These are phyloP conservation scores for Entomortierella lignicola DNA, from an alignment of 192 early-diverging fungal species.

Conservation along the genomic window DNA sequence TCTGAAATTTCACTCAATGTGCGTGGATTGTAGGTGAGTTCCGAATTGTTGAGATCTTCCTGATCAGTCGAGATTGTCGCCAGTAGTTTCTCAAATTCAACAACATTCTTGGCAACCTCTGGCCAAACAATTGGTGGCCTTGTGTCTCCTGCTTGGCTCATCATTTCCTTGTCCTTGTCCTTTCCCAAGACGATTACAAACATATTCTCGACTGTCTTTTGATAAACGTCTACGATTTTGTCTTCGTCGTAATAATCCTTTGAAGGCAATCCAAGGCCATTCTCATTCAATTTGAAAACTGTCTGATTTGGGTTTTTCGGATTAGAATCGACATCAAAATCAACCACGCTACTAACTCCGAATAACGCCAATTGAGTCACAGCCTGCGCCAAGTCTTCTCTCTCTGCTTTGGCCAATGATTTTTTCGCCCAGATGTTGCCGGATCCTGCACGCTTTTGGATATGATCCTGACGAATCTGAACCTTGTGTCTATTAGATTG, in stretches of 20 bases:
- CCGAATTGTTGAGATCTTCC: slow-evolving; percentile 63
- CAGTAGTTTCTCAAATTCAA: slow-evolving; percentile 68
- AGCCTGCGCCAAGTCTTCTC: slow-evolving; percentile 39
- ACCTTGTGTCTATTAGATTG: background rate
- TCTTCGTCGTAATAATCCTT: slow-evolving; percentile 73
- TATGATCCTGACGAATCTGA: background rate
- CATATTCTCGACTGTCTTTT: slow-evolving; percentile 55
- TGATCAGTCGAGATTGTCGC: slow-evolving; percentile 61
- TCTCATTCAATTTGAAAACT: slow-evolving; percentile 60
- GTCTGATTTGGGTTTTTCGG: slow-evolving; percentile 68
- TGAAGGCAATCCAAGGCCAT: slow-evolving; percentile 69
- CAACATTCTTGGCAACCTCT: slow-evolving; percentile 58
- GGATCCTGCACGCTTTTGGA: background rate
- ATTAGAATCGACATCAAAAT: slow-evolving; percentile 62
- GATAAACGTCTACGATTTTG: slow-evolving; percentile 56
- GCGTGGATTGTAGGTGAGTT: slow-evolving; percentile 61
- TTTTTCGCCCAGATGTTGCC: background rate
- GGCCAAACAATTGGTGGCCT: slow-evolving; percentile 21
- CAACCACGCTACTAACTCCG: slow-evolving; percentile 58
- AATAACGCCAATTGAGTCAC: slow-evolving; percentile 38
- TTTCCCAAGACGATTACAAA: slow-evolving; percentile 50
- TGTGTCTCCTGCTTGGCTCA: slow-evolving; percentile 1
- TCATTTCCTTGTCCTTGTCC: slow-evolving; percentile 9
- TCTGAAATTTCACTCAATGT: slow-evolving; percentile 41
- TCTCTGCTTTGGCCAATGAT: slow-evolving; percentile 5